Conservation (phyloP, 352 stramenopile genomes). For the Phytophthora sojae region DNA sequence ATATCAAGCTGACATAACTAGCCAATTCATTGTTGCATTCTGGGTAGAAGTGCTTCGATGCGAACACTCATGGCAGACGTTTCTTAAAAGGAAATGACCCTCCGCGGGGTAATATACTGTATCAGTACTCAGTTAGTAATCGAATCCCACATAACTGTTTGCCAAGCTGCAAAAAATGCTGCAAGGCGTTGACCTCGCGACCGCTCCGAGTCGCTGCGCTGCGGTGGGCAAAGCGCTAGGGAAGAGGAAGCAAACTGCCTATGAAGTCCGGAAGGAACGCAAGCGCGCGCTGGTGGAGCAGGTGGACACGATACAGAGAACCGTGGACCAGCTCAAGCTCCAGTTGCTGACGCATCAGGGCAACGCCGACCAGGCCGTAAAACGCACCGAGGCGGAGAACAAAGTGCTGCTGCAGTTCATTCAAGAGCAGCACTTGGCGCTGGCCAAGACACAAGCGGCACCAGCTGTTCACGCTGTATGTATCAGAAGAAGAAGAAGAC, state of each 20-base stretch:
- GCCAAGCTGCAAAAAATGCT: too few relatives aligned
- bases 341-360: conserved; percentile 25
- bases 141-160: too few relatives aligned
- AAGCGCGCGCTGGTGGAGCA: conserved; percentile 32
- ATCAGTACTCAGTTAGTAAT: too few relatives aligned
- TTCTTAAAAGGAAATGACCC: too few relatives aligned
- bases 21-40: too few relatives aligned
- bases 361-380: conserved; percentile 9
- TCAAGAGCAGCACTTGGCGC: conserved; percentile 24
- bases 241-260: conserved; percentile 27
- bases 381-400: conserved; percentile 17
- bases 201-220: neutral
- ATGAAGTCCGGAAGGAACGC: conserved; percentile 42
- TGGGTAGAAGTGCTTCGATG: too few relatives aligned
- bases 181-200: too few relatives aligned
- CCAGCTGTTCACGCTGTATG: conserved; percentile 17
- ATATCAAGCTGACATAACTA: too few relatives aligned
- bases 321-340: conserved; percentile 43
- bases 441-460: conserved; percentile 25
- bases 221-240: neutral
- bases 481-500: too few relatives aligned
- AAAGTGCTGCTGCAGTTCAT: conserved; percentile 20
- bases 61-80: too few relatives aligned
- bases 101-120: too few relatives aligned
- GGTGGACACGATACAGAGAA: conserved; percentile 30